A percentile compares a stretch with the other conserved stretches of the same genome.
Evolutionary conservation across 305 asterid genomes (phyloP).

Genomic region (Withania somnifera): DNA sequence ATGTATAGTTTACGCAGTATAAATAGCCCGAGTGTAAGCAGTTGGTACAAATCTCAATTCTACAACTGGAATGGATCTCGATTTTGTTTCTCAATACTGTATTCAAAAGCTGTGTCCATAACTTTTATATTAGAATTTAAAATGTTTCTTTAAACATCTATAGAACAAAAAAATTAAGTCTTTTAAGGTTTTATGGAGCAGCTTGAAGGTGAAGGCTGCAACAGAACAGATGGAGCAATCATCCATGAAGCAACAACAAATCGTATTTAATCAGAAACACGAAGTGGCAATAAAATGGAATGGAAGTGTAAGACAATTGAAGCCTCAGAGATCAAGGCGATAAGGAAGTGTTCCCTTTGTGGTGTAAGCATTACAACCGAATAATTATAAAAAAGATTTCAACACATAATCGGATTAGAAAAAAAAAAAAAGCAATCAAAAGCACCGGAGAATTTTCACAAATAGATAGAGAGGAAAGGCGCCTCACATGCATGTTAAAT

Average conservation of each 20-base stretch:
- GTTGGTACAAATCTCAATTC: too few species aligned
- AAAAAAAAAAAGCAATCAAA: too few species aligned
- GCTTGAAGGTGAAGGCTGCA: not conserved
- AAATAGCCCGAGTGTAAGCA: too few species aligned
- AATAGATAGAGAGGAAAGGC: too few species aligned
- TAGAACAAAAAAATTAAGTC: not conserved
- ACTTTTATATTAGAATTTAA: not conserved
- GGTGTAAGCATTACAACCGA: not conserved
- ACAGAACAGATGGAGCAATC: not conserved
- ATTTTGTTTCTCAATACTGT: not conserved
- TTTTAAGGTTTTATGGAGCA: not conserved
- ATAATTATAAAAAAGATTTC: not conserved
- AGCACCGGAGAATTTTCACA: too few species aligned
- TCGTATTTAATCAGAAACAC: not conserved
- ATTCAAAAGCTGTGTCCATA: not conserved
- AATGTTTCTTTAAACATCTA: not conserved
- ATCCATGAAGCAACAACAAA: not conserved
- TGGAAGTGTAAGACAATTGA: not conserved
- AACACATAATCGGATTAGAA: too few species aligned
- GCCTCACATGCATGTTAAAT: too few species aligned
- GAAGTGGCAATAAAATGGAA: not conserved
- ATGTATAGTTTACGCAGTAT: too few species aligned
- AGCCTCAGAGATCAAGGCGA: not conserved
- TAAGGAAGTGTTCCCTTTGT: not conserved
- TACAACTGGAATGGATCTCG: too few species aligned